These are phyloP conservation scores for Rhodotorula sp. DNA, from an alignment of 1,284 basidiomycete species.

Conservation along the genomic window DNA sequence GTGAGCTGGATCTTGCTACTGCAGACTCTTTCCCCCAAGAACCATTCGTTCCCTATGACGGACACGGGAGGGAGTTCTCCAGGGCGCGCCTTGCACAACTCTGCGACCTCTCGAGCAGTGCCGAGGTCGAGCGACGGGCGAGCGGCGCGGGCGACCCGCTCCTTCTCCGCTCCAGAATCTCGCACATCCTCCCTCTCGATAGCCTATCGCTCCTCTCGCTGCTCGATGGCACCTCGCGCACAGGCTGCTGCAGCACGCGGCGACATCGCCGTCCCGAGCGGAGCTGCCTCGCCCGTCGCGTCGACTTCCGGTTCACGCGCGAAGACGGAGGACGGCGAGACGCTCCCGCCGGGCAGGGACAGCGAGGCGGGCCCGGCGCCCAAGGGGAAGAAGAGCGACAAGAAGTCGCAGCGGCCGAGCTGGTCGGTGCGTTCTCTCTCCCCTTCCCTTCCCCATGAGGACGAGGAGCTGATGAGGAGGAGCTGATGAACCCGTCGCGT, in stretches of 20 bases:
- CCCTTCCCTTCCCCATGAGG: neutral
- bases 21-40: no score
- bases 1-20: no score
- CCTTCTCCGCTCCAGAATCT: neutral
- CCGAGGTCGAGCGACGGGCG: no score
- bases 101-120: no score
- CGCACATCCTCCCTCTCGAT: neutral
- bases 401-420: conserved; percentile 6
- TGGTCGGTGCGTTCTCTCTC: conserved; percentile 1
- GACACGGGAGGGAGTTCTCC: no score
- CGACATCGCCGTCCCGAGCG: neutral
- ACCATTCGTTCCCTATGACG: no score
- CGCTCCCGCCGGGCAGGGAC: no score
- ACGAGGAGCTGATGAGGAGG: neutral
- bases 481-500: neutral
- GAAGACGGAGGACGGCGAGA: neutral
- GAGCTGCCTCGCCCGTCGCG: neutral
- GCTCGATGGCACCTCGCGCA: neutral
- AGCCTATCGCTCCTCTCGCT: neutral
- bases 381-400: neutral
- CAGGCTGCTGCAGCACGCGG: neutral
- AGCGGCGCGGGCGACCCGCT: neutral
- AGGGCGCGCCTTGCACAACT: no score
- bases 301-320: neutral
- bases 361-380: neutral